phyloP scores from a whole-genome alignment of 2,329 filamentous ascomycete species.

The Dactylella cylindrospora region DNA sequence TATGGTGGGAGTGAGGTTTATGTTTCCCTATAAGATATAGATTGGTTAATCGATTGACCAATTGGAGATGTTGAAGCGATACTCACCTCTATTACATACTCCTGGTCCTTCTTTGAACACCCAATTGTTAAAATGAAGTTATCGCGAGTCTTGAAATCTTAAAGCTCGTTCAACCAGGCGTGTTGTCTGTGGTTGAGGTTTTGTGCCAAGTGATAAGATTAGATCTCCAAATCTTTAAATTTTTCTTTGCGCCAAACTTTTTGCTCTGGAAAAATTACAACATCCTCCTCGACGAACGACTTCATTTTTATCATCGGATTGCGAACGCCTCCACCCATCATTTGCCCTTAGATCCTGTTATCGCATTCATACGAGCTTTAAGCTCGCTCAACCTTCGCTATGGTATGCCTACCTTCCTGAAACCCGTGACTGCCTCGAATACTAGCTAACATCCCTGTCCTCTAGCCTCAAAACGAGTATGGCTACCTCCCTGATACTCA shows the following conservation, averaged over 20 bases:
- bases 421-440: neutral
- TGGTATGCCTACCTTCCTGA: slow-evolving; percentile 15
- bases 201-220: slow-evolving; percentile 40
- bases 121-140: too few species aligned
- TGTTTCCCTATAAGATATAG: too few species aligned
- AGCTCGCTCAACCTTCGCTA: slow-evolving; percentile 16
- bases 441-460: slow-evolving; percentile 13
- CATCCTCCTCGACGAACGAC: slow-evolving; percentile 1
- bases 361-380: slow-evolving; percentile 15
- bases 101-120: too few species aligned
- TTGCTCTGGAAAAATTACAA: slow-evolving; percentile 3
- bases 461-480: slow-evolving; percentile 76
- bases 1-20: neutral
- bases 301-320: slow-evolving; percentile 3
- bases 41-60: too few species aligned
- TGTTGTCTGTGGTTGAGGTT: slow-evolving; percentile 14
- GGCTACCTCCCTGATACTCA: slow-evolving; percentile 2
- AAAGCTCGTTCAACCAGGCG: too few species aligned
- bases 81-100: slow-evolving; percentile 9
- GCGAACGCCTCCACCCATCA: neutral
- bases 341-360: neutral
- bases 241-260: slow-evolving; percentile 7
- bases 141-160: slow-evolving; percentile 1
- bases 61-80: too few species aligned
- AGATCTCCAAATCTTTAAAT: slow-evolving; percentile 17